These are phyloP conservation scores for Ceratocystis smalleyi DNA, from an alignment of 2,329 filamentous ascomycete species.

Conservation along the genomic window DNA sequence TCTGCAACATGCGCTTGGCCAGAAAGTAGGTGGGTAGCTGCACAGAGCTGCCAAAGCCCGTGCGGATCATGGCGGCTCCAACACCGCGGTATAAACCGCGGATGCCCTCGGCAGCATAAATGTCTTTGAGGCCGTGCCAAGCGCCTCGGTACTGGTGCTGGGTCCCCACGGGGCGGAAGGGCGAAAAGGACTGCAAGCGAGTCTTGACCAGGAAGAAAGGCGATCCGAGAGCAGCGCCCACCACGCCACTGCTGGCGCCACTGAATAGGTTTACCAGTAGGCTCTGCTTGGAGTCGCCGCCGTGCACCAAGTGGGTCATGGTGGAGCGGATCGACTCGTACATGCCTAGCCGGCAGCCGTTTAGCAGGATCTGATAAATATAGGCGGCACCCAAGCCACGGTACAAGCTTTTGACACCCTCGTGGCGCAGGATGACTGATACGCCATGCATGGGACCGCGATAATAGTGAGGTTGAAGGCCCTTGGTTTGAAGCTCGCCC, in stretches of 20 bases:
- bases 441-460: conserved; percentile 83
- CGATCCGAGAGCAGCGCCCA: conserved; percentile 83
- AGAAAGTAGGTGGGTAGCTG: conserved; percentile 98
- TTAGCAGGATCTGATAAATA: conserved; percentile 88
- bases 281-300: conserved; percentile 60
- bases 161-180: conserved; percentile 87
- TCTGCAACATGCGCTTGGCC: conserved; percentile 71
- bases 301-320: conserved; percentile 54
- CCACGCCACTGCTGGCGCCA: conserved; percentile 72
- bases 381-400: conserved; percentile 85
- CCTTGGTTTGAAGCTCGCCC: conserved; percentile 80
- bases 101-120: conserved; percentile 62
- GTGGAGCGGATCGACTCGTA: conserved; percentile 81
- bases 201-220: conserved; percentile 99
- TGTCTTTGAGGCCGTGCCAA: conserved; percentile 64
- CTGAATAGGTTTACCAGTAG: conserved; percentile 87
- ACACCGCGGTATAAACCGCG: conserved; percentile 79
- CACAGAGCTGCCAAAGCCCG: conserved; percentile 87
- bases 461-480: conserved; percentile 75
- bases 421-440: conserved; percentile 75
- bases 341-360: conserved; percentile 91
- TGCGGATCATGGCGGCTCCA: conserved; percentile 84
- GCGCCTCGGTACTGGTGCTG: conserved; percentile 86
- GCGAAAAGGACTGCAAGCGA: conserved; percentile 81
- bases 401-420: conserved; percentile 72